Evolutionary conservation across 257 asterid species (phyloP), one percentile per base, ranked within the genome.

Genomic region (Nicotiana undulata): DNA sequence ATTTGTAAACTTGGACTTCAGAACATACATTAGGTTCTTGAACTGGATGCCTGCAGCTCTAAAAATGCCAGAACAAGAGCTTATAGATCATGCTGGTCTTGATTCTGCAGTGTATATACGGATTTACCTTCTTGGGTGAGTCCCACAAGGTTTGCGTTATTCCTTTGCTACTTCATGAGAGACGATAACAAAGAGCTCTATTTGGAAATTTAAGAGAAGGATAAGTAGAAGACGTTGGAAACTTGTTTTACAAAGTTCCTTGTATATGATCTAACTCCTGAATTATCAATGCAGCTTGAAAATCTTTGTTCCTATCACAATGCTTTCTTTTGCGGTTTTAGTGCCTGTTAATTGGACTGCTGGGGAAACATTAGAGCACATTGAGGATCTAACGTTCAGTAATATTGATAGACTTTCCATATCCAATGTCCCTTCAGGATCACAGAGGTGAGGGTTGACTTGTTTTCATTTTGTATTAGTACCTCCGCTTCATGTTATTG

Each of bases 101-200:
- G 98, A 94, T 81, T 93, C 98, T 59, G 92, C 91, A 44, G 91
- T 88, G 12, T 94, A 93, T 85, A 88, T 94, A 40, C 82, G 97
- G 76, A 94, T 94, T 80, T 94, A 94, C 87, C 91, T 90, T 76
- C 89, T 94, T 46, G 98, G 98, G 98, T 93, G 88, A 88, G 97
- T 85, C 78, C 15, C 68, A 63, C 37, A 63, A 63, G 66, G 66
- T 46, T 72, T 72, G 77, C 20, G 1, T 12, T 44, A 22, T 51
- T 51, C 55, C 55, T 51, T 51, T 11, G 17, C 4, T 17, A 3
- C 12, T 51, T 51, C 55, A 51, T 13, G 3, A 51, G 55, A 51
- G 55, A 51, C 22, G 59, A 44, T 70, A 15, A 53, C 55, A 53
- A 53, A 16, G 59, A 18, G 28, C 63, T 58, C 28, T 58, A 58